A percentile compares a stretch with the other conserved stretches of the same genome.
phyloP scores from a whole-genome alignment of 1,284 basidiomycete genomes.

The Ganoderma lucidum region DNA sequence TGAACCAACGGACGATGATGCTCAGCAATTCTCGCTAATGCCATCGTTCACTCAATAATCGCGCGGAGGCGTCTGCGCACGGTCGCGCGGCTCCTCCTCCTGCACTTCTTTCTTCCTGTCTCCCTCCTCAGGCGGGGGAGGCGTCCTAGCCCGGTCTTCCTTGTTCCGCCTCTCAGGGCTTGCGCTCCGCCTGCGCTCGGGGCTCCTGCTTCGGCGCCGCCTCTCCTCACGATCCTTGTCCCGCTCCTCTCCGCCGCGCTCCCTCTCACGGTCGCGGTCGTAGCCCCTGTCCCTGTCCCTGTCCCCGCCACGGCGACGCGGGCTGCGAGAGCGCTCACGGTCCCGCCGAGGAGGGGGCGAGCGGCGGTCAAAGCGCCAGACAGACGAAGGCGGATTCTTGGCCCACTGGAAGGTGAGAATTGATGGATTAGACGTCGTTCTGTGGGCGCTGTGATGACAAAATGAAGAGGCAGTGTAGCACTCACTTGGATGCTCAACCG shows the following conservation, averaged over 20 bases:
- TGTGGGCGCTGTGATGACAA: constrained; percentile 16
- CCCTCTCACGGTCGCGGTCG: constrained; percentile 44
- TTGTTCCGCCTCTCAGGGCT: constrained; percentile 55
- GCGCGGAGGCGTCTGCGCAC: constrained; percentile 59
- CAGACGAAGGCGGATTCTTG: constrained; percentile 87
- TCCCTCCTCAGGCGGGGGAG: constrained; percentile 49
- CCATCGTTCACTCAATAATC: constrained; percentile 39
- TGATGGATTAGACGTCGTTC: constrained; percentile 4
- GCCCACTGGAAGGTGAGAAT: constrained; percentile 70
- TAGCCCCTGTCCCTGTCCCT: constrained; percentile 42
- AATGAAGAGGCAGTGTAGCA: constrained; percentile 10
- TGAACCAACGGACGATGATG: constrained; percentile 1
- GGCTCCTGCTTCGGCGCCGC: constrained; percentile 55
- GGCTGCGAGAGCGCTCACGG: constrained; percentile 49
- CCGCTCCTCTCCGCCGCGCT: constrained; percentile 41
- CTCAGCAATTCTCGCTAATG: constrained; percentile 10
- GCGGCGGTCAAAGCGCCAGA: constrained; percentile 83
- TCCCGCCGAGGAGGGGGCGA: constrained; percentile 60
- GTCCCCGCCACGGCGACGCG: constrained; percentile 41
- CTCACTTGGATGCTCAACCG: constrained; percentile 83
- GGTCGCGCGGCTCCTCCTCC: constrained; percentile 49
- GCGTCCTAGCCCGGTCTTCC: constrained; percentile 58
- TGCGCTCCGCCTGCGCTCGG: constrained; percentile 57
- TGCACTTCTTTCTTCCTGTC: constrained; percentile 44
- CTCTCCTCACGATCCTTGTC: constrained; percentile 52